Percentiles rank a stretch among this genome's conserved stretches.
Evolutionary conservation across 371 early-diverging fungal species (phyloP).

Genomic region (Globomyces sp.): DNA sequence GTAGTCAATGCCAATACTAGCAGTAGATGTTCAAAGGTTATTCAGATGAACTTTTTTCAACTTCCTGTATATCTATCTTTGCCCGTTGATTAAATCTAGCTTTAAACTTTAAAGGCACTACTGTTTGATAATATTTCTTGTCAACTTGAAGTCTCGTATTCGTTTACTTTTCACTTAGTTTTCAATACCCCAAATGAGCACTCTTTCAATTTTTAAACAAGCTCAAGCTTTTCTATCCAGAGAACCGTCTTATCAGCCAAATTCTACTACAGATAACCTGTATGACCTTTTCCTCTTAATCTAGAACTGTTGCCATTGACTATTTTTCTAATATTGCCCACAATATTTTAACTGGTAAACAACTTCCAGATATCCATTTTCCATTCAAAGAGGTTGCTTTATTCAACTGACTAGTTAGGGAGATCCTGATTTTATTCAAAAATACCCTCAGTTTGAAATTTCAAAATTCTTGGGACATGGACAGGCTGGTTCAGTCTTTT

Average conservation of each 20-base stretch:
- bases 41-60: too few species aligned
- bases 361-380: slow-evolving; percentile 30
- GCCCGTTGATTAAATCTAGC: too few species aligned
- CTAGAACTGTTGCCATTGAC: not conserved
- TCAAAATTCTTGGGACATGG: slow-evolving; percentile 20
- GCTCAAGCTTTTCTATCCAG: slow-evolving; percentile 4
- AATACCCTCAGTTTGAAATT: slow-evolving; percentile 15
- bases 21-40: too few species aligned
- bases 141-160: too few species aligned
- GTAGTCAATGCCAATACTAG: too few species aligned
- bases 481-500: slow-evolving; percentile 22
- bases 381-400: slow-evolving; percentile 9
- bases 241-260: not conserved
- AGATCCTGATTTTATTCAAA: slow-evolving; percentile 17
- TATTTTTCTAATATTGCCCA: slow-evolving; percentile 6
- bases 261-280: not conserved
- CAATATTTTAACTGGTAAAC: not conserved
- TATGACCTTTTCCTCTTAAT: too few species aligned
- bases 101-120: too few species aligned
- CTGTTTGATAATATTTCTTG: too few species aligned
- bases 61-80: too few species aligned
- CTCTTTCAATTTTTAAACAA: not conserved
- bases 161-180: too few species aligned
- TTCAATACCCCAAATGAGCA: too few species aligned
- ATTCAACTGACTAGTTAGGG: not conserved